These are phyloP conservation scores for Ganoderma multipileum DNA, from an alignment of 1,284 basidiomycete species.

Conservation along the genomic window DNA sequence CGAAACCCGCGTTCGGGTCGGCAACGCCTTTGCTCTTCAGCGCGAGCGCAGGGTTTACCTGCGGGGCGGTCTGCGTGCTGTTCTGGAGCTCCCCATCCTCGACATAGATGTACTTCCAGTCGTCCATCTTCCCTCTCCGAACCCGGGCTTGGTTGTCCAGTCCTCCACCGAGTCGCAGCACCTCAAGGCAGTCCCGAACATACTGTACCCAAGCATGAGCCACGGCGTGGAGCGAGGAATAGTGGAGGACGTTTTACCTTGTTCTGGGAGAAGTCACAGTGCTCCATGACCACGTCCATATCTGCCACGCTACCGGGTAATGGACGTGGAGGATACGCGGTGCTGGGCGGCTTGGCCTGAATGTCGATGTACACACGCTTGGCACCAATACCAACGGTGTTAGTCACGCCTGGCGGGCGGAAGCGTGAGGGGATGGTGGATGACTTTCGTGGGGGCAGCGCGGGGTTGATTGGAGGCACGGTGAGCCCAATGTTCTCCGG, in stretches of 20 bases:
- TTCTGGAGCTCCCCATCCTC: constrained; percentile 58
- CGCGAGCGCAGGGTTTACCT: constrained; percentile 28
- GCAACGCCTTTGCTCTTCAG: constrained; percentile 31
- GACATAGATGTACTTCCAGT: constrained; percentile 74
- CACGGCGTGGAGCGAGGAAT: neutral
- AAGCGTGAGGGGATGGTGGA: constrained; percentile 49
- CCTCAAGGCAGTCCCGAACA: constrained; percentile 81
- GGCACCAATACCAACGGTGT: constrained; percentile 73
- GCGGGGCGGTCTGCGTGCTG: constrained; percentile 38
- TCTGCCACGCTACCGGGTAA: constrained; percentile 85
- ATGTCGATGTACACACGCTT: constrained; percentile 81
- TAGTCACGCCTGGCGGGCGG: constrained; percentile 46
- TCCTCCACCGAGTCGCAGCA: constrained; percentile 72
- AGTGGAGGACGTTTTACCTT: constrained; percentile 57
- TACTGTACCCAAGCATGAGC: constrained; percentile 51
- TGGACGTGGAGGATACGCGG: constrained; percentile 84
- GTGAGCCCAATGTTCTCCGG: constrained; percentile 74
- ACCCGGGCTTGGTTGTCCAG: constrained; percentile 68
- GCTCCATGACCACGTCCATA: constrained; percentile 86
- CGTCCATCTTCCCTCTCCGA: constrained; percentile 63
- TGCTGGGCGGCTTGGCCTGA: constrained; percentile 59
- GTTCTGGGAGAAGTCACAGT: constrained; percentile 86
- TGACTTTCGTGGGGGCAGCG: constrained; percentile 60
- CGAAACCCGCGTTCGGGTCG: constrained; percentile 29
- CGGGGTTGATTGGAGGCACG: constrained; percentile 71